Conservation (phyloP, 768 basidiomycete genomes). For the Plicaturopsis crispa region DNA sequence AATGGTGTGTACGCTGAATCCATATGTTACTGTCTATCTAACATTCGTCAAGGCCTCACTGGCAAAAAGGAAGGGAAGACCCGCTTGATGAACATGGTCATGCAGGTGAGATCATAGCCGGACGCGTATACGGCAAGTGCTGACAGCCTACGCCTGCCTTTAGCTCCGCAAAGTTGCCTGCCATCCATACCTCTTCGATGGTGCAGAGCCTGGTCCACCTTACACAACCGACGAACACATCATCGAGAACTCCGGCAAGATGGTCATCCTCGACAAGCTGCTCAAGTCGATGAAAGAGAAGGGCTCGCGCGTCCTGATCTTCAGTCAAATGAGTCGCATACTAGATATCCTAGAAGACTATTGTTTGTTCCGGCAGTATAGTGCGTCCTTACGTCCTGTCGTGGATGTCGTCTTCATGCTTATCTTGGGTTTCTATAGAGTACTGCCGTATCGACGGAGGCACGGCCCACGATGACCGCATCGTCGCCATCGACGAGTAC, state of each 20-base stretch:
- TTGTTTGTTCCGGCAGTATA: slow-evolving; percentile 83
- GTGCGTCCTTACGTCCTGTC: slow-evolving; percentile 37
- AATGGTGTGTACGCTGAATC: slow-evolving; percentile 57
- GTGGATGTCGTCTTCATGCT: slow-evolving; percentile 3
- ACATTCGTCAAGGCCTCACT: slow-evolving; percentile 51
- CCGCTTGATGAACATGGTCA: slow-evolving; percentile 96
- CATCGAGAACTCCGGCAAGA: slow-evolving; percentile 90
- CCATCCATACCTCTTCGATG: slow-evolving; percentile 89
- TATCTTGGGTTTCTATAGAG: slow-evolving; percentile 34
- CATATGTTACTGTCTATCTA: neutral
- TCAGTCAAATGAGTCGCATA: slow-evolving; percentile 99
- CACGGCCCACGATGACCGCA: slow-evolving; percentile 95
- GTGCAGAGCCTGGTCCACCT: slow-evolving; percentile 96
- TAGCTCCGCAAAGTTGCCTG: slow-evolving; percentile 82
- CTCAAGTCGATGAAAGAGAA: slow-evolving; percentile 81
- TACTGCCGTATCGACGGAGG: slow-evolving; percentile 97
- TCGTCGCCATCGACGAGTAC: slow-evolving; percentile 93
- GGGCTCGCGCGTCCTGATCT: slow-evolving; percentile 93
- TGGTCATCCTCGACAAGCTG: slow-evolving; percentile 95
- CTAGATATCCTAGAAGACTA: slow-evolving; percentile 97
- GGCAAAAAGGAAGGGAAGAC: slow-evolving; percentile 99
- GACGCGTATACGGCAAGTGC: neutral
- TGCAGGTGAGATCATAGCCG: slow-evolving; percentile 66
- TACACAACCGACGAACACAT: slow-evolving; percentile 98
- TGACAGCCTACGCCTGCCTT: slow-evolving; percentile 1